Conservation (phyloP, 352 stramenopile genomes). For the Pythium folliculosum region DNA sequence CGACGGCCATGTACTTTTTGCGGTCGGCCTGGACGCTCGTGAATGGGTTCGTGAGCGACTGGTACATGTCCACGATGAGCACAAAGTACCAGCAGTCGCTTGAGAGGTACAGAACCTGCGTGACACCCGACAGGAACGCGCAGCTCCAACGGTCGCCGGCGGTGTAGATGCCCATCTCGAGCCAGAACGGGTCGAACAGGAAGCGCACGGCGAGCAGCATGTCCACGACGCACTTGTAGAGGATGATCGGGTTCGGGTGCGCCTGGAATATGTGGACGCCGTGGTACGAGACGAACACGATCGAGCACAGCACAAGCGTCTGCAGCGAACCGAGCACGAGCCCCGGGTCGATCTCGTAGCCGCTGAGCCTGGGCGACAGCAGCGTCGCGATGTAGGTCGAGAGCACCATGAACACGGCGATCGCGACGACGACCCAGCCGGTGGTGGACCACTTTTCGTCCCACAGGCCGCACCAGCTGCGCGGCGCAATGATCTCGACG, state of each 20-base stretch:
- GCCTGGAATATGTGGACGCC: constrained; percentile 73
- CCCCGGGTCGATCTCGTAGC: constrained; percentile 80
- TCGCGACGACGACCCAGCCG: constrained; percentile 43
- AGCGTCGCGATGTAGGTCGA: constrained; percentile 43
- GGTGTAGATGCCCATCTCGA: constrained; percentile 51
- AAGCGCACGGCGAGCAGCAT: constrained; percentile 72
- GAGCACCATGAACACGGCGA: constrained; percentile 45
- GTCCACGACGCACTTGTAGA: constrained; percentile 83
- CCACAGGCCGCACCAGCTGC: constrained; percentile 24
- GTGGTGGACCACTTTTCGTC: constrained; percentile 44
- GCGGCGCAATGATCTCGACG: constrained; percentile 56
- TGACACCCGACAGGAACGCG: constrained; percentile 63
- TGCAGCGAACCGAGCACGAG: constrained; percentile 77
- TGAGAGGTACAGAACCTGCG: constrained; percentile 76
- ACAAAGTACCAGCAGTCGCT: constrained; percentile 87
- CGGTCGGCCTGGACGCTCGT: constrained; percentile 76
- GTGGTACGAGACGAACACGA: constrained; percentile 82
- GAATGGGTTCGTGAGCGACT: constrained; percentile 84
- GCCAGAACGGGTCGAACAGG: constrained; percentile 65
- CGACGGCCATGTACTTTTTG: constrained; percentile 55
- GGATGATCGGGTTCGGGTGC: constrained; percentile 83
- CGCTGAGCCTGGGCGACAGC: constrained; percentile 58
- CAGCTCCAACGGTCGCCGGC: constrained; percentile 37
- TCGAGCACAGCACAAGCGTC: constrained; percentile 64
- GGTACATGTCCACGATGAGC: constrained; percentile 73